Percentiles rank a stretch among this genome's conserved stretches.
These are phyloP conservation scores for Saitoella complicata DNA, from an alignment of 805 yeast genomes.

Conservation along the genomic window DNA sequence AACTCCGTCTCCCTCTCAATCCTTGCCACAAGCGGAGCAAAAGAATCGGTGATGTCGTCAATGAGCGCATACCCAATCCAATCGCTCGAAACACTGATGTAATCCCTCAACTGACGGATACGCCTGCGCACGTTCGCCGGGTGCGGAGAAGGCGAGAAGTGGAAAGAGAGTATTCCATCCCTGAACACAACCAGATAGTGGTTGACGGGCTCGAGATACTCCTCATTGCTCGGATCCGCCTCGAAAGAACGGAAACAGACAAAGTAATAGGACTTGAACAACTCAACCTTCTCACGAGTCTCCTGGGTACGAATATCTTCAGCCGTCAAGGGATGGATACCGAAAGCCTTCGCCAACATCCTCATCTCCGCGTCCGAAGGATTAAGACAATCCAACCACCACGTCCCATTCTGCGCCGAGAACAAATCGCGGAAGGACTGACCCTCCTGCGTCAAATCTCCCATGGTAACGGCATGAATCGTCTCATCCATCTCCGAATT, in stretches of 20 bases:
- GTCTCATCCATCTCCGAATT: conserved; percentile 73
- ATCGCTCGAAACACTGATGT: conserved; percentile 42
- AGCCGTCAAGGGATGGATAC: conserved; percentile 93
- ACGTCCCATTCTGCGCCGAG: conserved; percentile 54
- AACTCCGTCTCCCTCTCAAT: conserved; percentile 49
- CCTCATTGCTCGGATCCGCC: conserved; percentile 65
- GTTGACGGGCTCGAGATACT: conserved; percentile 50
- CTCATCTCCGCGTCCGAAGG: conserved; percentile 95
- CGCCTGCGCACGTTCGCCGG: conserved; percentile 47
- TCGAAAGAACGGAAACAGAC: conserved; percentile 96
- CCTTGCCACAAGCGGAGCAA: conserved; percentile 43
- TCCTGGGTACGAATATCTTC: conserved; percentile 96
- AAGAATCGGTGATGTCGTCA: conserved; percentile 50
- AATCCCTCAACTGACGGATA: conserved; percentile 45
- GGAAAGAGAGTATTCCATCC: conserved; percentile 45
- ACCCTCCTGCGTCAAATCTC: conserved; percentile 50
- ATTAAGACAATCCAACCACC: conserved; percentile 94
- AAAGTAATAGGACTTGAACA: conserved; percentile 78
- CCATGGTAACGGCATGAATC: conserved; percentile 73
- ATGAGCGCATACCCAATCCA: conserved; percentile 53
- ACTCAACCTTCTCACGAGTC: conserved; percentile 90
- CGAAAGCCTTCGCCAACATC: conserved; percentile 79
- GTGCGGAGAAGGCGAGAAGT: conserved; percentile 41
- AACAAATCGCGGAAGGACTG: conserved; percentile 55
- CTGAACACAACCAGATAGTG: conserved; percentile 46